Percentiles rank a stretch among this genome's conserved stretches.
These are phyloP conservation scores for Pythium pyrilobum DNA, from an alignment of 352 stramenopile genomes.

Conservation along the genomic window DNA sequence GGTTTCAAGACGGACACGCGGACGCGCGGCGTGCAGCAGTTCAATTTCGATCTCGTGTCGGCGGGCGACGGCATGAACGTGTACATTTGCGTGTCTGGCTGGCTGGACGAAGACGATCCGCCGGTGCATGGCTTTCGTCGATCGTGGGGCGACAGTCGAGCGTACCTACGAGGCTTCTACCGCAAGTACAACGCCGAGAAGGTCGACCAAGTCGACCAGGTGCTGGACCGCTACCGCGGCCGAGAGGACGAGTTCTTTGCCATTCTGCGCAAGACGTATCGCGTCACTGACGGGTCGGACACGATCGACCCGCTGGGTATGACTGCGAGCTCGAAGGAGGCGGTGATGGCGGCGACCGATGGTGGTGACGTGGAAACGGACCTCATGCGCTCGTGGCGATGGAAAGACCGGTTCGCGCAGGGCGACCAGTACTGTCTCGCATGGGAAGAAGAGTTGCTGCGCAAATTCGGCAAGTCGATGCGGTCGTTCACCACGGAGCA, in stretches of 20 bases:
- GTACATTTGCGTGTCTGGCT: constrained; percentile 83
- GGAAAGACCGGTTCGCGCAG: constrained; percentile 78
- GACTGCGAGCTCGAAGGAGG: constrained; percentile 23
- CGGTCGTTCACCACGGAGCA: constrained; percentile 69
- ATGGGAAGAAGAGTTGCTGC: constrained; percentile 70
- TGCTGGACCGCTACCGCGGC: constrained; percentile 77
- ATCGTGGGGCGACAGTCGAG: constrained; percentile 71
- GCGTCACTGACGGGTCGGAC: constrained; percentile 25
- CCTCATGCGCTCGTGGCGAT: constrained; percentile 64
- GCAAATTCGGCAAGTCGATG: constrained; percentile 79
- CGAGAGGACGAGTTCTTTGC: constrained; percentile 81
- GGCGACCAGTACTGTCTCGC: constrained; percentile 79
- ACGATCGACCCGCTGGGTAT: constrained; percentile 47
- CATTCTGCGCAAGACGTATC: constrained; percentile 63
- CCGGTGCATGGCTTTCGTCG: constrained; percentile 50
- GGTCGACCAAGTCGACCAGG: constrained; percentile 72
- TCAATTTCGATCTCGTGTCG: constrained; percentile 77
- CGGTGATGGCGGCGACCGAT: neutral
- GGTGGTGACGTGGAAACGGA: constrained; percentile 17
- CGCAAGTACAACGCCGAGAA: constrained; percentile 60
- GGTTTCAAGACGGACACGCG: constrained; percentile 76
- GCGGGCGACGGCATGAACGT: constrained; percentile 83
- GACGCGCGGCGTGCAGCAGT: constrained; percentile 71
- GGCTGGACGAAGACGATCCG: constrained; percentile 76
- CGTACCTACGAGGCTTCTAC: constrained; percentile 79